Evolutionary conservation across 768 basidiomycete genomes (phyloP), one percentile per base, ranked within the genome.

Genomic region (Termitomyces eurrhizus): DNA sequence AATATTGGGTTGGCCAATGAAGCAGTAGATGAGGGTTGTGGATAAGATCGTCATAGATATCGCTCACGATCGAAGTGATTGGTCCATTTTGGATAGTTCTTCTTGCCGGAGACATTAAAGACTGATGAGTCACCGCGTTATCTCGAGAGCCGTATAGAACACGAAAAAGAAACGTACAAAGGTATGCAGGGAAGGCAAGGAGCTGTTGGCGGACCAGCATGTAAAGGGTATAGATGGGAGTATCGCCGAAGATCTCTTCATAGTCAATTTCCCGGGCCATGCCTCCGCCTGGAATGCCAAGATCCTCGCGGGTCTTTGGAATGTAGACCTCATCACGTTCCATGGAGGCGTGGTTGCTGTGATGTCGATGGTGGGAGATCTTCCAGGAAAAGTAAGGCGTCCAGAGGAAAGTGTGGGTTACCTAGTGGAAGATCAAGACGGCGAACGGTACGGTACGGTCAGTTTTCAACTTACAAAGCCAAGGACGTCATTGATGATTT

Each of bases 21-120:
- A 44, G 33, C 32, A 45, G 52, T 39, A 37, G 13, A 41, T 35
- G 21, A 46, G 42, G 36, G 3, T 46, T 42, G 21, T 26, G 33
- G 50, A 29, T n/a, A 29, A 57, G 44, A 29, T 36, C n/a, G 51
- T 36, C 33, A 14, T 3, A 45, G 35, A n/a, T 3, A 52, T 8
- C 13, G 74, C 83, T 71, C 59, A 85, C 84, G 84, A 69, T 84
- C 74, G 65, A 86, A 87, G 65, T 88, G 86, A 63, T 86, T 87
- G n/a, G 85, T 85, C 78, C 82, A 80, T 63, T 81, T 79, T 1
- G 84, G 83, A 66, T 86, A 85, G 26, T 65, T 69, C 66, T 83
- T 83, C 65, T 84, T 84, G 3, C 84, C 84, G 26, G 85, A 86
- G 11, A 86, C 84, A 65, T 87, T 85, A 70, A 77, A 82, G 21